Conservation (phyloP, 768 basidiomycete genomes). For the Trametes cubensis region DNA sequence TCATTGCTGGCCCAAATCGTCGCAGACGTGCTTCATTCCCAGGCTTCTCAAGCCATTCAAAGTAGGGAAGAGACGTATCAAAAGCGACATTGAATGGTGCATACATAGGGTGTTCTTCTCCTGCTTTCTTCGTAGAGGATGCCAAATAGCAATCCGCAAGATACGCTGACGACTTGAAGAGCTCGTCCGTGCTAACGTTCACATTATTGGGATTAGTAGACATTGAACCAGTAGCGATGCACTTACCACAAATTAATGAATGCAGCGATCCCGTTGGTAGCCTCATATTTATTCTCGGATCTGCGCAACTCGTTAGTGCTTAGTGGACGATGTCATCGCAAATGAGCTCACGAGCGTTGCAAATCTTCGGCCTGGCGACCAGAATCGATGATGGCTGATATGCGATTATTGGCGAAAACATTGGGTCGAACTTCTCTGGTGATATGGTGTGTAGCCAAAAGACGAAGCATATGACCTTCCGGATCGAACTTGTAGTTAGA, state of each 20-base stretch:
- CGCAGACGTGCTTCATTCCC: constrained; percentile 50
- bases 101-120: constrained; percentile 42
- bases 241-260: constrained; percentile 70
- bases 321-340: too few species aligned
- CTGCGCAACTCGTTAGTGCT: constrained; percentile 35
- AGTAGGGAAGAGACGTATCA: constrained; percentile 50
- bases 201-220: background rate
- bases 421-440: constrained; percentile 69
- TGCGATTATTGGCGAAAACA: constrained; percentile 71
- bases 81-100: constrained; percentile 79
- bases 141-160: constrained; percentile 57
- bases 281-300: constrained; percentile 65
- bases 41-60: constrained; percentile 74
- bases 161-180: constrained; percentile 75
- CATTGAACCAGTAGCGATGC: too few species aligned
- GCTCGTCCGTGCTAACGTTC: constrained; percentile 68
- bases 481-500: background rate
- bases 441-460: constrained; percentile 80
- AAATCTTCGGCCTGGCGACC: constrained; percentile 59
- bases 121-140: background rate
- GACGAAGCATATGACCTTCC: constrained; percentile 70
- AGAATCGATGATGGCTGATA: constrained; percentile 69
- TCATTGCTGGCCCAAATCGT: constrained; percentile 78
- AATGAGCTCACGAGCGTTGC: constrained; percentile 44
- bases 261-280: constrained; percentile 67